phyloP scores from a whole-genome alignment of 129 eudicot genomes.

The Deinandra increscens region DNA sequence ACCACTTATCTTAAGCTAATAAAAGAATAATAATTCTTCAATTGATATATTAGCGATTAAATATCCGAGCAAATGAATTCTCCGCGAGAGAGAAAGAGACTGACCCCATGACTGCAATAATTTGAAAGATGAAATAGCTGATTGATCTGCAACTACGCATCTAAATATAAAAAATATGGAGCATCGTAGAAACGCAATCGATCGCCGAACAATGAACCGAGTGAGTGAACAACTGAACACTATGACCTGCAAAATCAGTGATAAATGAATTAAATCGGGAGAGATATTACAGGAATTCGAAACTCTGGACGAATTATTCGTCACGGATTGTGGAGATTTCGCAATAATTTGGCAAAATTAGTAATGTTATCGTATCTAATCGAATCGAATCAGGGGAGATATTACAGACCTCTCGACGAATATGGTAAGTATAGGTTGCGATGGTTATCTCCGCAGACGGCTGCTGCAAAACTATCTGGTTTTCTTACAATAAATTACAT shows the following conservation, averaged over 20 bases:
- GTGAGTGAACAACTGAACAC: neutral
- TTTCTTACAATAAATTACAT: neutral
- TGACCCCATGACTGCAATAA: conserved; percentile 33
- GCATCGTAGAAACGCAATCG: conserved; percentile 19
- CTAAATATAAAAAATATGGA: conserved; percentile 2
- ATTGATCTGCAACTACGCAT: conserved; percentile 30
- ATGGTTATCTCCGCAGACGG: conserved; percentile 29
- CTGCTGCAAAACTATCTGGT: conserved; percentile 15
- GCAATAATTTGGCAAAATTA: neutral
- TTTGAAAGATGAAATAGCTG: conserved; percentile 23
- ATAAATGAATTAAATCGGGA: neutral
- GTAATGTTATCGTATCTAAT: conserved; percentile 23
- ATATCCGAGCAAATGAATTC: no score
- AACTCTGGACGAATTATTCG: neutral
- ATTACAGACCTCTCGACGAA: conserved; percentile 23
- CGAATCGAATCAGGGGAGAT: conserved; percentile 25
- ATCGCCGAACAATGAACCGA: conserved; percentile 17
- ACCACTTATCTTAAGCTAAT: neutral
- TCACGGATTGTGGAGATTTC: neutral
- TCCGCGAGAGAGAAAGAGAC: conserved; percentile 26
- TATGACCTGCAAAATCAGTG: conserved; percentile 29
- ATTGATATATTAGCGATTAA: no score
- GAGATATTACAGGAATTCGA: neutral
- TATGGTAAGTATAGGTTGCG: conserved; percentile 20
- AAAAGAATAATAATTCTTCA: no score